Evolutionary conservation across 192 early-diverging fungal species (phyloP), one percentile per base, ranked within the genome.

Genomic region (Entrophospora sp.): DNA sequence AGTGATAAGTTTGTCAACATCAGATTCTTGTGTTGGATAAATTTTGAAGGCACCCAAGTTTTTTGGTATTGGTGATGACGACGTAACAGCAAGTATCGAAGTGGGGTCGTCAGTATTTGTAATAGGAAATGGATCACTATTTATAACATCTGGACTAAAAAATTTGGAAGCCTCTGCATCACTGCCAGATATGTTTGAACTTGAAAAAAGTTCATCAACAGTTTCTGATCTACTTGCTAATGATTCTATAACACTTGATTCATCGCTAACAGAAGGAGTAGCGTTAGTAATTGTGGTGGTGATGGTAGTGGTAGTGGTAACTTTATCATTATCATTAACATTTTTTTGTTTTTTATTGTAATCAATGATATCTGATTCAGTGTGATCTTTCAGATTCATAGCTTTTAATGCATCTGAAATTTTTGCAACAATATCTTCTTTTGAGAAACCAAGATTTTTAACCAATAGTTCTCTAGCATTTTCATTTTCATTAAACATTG

Each of bases 381-480:
- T 32, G 52, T 75, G 66, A 75, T 75, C 40, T 68, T 58, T 18
- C 65, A 45, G 14, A 70, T 75, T 25, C 70, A 68, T 10, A 87
- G 75, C 7, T 86, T 79, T 44, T 85, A 83, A 44, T 78, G 76
- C n/a, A n/a, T n/a, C n/a, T n/a, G n/a, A n/a, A n/a, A n/a, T n/a
- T n/a, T n/a, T n/a, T n/a, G n/a, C n/a, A 36, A 83, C 75, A 44
- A 89, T 75, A 32, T 83, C 81, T 2, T 71, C 75, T 52, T 86
- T 85, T 64, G 92, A 83, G 69, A 93, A 94, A 0, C 95, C 95
- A 20, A 96, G 81, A 73, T 93, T 89, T 53, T 86, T 78, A 24
- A 94, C 75, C 27, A 96, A 75, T 58, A 90, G 82, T 42, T 90
- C 90, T 18, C 90, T 82, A 14, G 87, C 84, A 58, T 87, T 81